A percentile compares a stretch with the other conserved stretches of the same genome.
Evolutionary conservation across 2,329 filamentous ascomycete genomes (phyloP).

Genomic region (Penicillium sp.): DNA sequence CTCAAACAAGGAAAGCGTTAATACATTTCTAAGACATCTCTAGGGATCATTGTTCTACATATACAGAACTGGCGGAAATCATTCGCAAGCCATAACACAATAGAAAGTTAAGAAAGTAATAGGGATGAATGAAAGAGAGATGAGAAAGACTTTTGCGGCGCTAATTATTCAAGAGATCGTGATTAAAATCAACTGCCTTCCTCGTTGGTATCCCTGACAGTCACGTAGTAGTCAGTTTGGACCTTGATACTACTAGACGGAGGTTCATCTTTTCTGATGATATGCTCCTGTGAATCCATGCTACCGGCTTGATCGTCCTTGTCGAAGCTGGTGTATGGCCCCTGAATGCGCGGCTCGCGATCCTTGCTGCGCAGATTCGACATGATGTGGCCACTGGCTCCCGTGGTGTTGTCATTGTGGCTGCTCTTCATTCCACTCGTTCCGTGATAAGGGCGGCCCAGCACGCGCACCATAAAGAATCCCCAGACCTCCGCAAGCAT

Average conservation of each 20-base stretch:
- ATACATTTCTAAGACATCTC: too few species aligned
- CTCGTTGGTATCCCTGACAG: neutral
- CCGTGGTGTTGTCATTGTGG: neutral
- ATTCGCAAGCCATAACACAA: too few species aligned
- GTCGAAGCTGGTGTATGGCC: neutral
- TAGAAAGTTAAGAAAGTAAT: too few species aligned
- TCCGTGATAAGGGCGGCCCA: neutral
- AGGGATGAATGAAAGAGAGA: too few species aligned
- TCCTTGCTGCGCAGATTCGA: neutral
- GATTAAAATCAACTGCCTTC: neutral
- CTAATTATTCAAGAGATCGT: too few species aligned
- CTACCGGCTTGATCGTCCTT: neutral
- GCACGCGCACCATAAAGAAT: neutral
- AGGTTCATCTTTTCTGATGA: neutral
- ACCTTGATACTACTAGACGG: neutral
- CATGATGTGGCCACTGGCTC: neutral
- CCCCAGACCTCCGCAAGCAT: neutral
- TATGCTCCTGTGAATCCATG: slow-evolving; percentile 5
- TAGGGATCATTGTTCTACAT: too few species aligned
- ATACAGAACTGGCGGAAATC: too few species aligned
- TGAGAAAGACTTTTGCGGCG: neutral
- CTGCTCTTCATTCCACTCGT: neutral
- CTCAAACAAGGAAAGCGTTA: too few species aligned
- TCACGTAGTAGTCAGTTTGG: neutral
- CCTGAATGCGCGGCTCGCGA: neutral